Percentiles rank a stretch among this genome's conserved stretches.
These are phyloP conservation scores for Diplocarpon mali DNA, from an alignment of 2,329 filamentous ascomycete genomes.

Conservation along the genomic window DNA sequence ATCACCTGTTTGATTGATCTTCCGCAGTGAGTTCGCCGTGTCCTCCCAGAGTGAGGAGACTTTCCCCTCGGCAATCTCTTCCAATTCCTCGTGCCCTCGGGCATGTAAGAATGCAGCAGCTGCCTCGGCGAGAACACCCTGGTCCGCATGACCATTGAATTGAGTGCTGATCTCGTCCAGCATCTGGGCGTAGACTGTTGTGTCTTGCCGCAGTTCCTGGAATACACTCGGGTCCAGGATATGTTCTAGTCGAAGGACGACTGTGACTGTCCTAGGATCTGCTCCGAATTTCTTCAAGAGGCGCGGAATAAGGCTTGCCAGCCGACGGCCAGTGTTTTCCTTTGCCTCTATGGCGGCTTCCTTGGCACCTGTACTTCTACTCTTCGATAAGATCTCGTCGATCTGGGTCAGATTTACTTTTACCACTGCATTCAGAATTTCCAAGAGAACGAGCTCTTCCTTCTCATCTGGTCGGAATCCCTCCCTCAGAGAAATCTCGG, in stretches of 20 bases:
- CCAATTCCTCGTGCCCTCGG: slow-evolving; percentile 75
- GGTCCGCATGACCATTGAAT: slow-evolving; percentile 85
- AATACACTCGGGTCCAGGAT: slow-evolving; percentile 80
- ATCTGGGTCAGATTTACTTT: slow-evolving; percentile 59
- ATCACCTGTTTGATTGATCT: slow-evolving; percentile 53
- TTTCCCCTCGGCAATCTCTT: slow-evolving; percentile 74
- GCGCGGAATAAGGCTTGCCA: slow-evolving; percentile 70
- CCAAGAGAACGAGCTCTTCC: slow-evolving; percentile 78
- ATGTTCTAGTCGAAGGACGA: slow-evolving; percentile 77
- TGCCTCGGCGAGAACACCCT: slow-evolving; percentile 74
- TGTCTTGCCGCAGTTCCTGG: slow-evolving; percentile 77
- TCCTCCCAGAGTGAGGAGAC: slow-evolving; percentile 80
- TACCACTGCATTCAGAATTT: slow-evolving; percentile 75
- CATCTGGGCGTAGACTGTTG: slow-evolving; percentile 66
- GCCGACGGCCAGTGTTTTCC: slow-evolving; percentile 65
- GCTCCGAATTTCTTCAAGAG: slow-evolving; percentile 90
- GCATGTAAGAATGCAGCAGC: slow-evolving; percentile 75
- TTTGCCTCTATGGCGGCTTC: slow-evolving; percentile 56
- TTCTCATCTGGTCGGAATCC: slow-evolving; percentile 24
- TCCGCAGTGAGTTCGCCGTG: slow-evolving; percentile 57
- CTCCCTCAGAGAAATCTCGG: slow-evolving; percentile 36
- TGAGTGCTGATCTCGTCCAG: slow-evolving; percentile 90
- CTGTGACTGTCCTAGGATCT: slow-evolving; percentile 73
- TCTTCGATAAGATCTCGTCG: slow-evolving; percentile 46
- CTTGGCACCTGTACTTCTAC: slow-evolving; percentile 40